These are phyloP conservation scores for Aspergillus homomorphus DNA, from an alignment of 495 filamentous ascomycete genomes.

Conservation along the genomic window DNA sequence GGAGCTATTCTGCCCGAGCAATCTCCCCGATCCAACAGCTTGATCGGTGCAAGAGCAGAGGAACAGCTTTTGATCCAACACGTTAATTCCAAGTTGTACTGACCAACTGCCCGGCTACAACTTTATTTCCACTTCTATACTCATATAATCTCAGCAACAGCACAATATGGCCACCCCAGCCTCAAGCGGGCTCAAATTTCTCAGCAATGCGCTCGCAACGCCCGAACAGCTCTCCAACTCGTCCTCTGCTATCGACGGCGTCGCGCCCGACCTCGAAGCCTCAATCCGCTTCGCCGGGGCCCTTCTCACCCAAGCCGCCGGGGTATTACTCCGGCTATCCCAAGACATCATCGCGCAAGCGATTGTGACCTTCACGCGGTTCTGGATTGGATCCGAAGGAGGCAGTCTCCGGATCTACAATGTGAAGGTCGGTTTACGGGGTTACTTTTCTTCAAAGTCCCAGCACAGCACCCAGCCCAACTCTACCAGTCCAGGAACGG, in stretches of 20 bases:
- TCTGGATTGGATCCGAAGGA: slow-evolving; percentile 70
- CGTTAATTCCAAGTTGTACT: no score
- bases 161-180: slow-evolving; percentile 23
- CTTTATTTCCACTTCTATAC: no score
- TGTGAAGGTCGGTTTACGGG: no score
- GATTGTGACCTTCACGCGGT: slow-evolving; percentile 82
- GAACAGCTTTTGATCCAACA: not conserved
- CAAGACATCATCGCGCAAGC: slow-evolving; percentile 89
- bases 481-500: no score
- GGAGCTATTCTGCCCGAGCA: not conserved
- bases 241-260: slow-evolving; percentile 61
- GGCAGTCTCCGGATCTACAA: slow-evolving; percentile 58
- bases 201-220: slow-evolving; percentile 86
- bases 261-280: slow-evolving; percentile 76
- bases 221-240: slow-evolving; percentile 72
- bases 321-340: slow-evolving; percentile 77
- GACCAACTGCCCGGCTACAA: no score
- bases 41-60: not conserved
- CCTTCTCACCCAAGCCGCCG: slow-evolving; percentile 82
- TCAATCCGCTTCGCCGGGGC: slow-evolving; percentile 55
- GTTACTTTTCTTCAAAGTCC: no score
- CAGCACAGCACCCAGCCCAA: no score
- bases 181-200: slow-evolving; percentile 44
- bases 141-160: not conserved
- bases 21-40: not conserved